Evolutionary conservation across 1,284 basidiomycete species (phyloP).

Genomic region (Mycena sp.): DNA sequence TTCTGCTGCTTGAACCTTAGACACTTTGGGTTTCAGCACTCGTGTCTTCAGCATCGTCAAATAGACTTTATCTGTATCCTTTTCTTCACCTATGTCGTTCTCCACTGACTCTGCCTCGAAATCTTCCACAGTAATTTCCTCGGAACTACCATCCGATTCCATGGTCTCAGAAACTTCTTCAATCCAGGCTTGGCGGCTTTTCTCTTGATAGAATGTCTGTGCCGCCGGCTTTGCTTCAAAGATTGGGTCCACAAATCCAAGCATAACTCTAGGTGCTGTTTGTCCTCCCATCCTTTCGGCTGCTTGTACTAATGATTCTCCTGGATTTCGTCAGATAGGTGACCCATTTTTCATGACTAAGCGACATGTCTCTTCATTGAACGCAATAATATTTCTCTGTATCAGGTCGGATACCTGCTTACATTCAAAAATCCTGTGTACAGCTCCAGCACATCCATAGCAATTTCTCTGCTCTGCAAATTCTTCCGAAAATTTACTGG

Average conservation of each 20-base stretch:
- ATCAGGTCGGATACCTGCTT: neutral
- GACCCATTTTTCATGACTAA: neutral
- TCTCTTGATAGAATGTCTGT: neutral
- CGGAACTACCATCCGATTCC: too few relatives aligned
- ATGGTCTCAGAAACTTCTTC: too few relatives aligned
- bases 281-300: neutral
- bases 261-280: neutral
- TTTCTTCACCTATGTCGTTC: neutral
- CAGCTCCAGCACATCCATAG: neutral
- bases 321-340: neutral
- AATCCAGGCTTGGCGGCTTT: neutral
- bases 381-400: neutral
- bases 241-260: neutral
- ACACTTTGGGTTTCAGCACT: neutral
- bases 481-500: neutral
- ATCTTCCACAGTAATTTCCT: too few relatives aligned
- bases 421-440: constrained; percentile 1
- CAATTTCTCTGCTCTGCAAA: neutral
- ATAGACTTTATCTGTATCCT: neutral
- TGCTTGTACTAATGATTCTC: constrained; percentile 4
- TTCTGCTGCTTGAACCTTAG: neutral
- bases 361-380: neutral
- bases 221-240: neutral
- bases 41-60: neutral
- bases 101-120: neutral